Base-by-base conservation (phyloP, 495 filamentous ascomycete species). In the Penicillium canariense region DNA sequence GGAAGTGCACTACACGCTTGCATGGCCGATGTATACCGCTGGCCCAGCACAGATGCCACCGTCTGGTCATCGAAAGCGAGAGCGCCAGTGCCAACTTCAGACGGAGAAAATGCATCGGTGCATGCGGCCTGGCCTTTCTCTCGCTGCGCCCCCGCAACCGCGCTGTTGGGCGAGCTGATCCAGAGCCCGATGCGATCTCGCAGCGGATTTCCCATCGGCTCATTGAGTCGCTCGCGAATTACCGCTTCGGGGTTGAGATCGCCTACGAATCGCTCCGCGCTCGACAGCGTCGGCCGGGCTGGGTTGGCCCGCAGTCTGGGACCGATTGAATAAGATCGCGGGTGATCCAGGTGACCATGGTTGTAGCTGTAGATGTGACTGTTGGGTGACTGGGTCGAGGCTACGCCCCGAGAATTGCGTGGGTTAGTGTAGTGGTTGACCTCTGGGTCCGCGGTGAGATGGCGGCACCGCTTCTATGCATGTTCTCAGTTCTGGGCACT, bases 161-260 rank as follows among this genome's bases (percentile, higher is more conserved):
- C 58, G n/a, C 22, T 36, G 17, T 54, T 27, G 22, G 68, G 54
- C n/a, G 73, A 67, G 46, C 57, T 69, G 27, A 77, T 70, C 75
- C 74, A 79, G 17, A 80, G 68, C 12, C 76, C 77, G 43, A 78
- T 58, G 14, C 70, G 71, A 53, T 68, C 69, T 9, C 68, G 66
- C 44, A 72, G 62, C 34, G 70, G 70, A 48, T 56, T 67, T 15
- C 66, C 65, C 20, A 57, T 50, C 1, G 70, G 48, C 30, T 66
- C 67, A 40, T 70, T 56, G 10, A 72, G 44, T 23, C 61, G 67
- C 35, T 73, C 70, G 5, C 71, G 70, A 56, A 80, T 76, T 4
- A 74, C 67, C 25, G 76, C 68, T 59, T 80, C 76, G 7, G 77
- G 77, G 49, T 77, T 80, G 10, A 79, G 60, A 54, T 79, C 74